Evolutionary conservation across 2,329 filamentous ascomycete genomes (phyloP).

Genomic region (Diplodia seriata): DNA sequence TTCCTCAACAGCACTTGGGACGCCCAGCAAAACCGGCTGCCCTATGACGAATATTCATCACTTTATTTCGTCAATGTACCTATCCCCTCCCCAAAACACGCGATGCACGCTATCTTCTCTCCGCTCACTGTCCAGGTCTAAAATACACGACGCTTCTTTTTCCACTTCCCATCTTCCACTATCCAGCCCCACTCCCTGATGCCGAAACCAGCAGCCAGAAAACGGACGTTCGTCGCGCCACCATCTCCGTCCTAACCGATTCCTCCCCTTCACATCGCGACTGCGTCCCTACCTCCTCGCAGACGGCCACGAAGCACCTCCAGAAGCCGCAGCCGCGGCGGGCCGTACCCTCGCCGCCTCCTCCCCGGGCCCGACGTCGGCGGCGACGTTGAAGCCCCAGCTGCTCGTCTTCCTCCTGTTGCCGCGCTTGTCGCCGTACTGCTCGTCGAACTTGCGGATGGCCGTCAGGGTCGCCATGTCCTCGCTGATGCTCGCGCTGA

Average conservation of each 20-base stretch:
- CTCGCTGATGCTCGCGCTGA: slow-evolving; percentile 89
- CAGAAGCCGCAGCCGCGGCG: not conserved
- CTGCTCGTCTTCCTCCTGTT: slow-evolving; percentile 64
- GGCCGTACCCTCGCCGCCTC: slow-evolving; percentile 43
- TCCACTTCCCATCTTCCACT: not conserved
- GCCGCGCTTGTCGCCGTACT: slow-evolving; percentile 82
- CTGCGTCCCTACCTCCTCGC: not conserved
- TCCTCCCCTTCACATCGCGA: not conserved
- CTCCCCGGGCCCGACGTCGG: slow-evolving; percentile 42
- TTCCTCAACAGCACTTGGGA: too few species aligned
- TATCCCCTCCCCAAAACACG: not conserved
- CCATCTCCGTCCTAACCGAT: not conserved
- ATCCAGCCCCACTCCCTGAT: not conserved
- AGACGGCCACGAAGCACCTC: not conserved
- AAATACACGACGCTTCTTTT: not conserved
- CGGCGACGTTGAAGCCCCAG: slow-evolving; percentile 56
- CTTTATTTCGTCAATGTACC: not conserved
- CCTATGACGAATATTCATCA: not conserved
- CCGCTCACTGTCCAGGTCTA: slow-evolving; percentile 2
- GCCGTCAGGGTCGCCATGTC: slow-evolving; percentile 87
- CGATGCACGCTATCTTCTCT: not conserved
- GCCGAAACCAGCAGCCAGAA: not conserved
- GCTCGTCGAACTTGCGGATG: slow-evolving; percentile 94
- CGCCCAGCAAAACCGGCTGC: too few species aligned
- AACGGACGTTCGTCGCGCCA: slow-evolving; percentile 23